Evolutionary conservation across 306 rosid species (phyloP).

Genomic region (Phaseolus lunatus): DNA sequence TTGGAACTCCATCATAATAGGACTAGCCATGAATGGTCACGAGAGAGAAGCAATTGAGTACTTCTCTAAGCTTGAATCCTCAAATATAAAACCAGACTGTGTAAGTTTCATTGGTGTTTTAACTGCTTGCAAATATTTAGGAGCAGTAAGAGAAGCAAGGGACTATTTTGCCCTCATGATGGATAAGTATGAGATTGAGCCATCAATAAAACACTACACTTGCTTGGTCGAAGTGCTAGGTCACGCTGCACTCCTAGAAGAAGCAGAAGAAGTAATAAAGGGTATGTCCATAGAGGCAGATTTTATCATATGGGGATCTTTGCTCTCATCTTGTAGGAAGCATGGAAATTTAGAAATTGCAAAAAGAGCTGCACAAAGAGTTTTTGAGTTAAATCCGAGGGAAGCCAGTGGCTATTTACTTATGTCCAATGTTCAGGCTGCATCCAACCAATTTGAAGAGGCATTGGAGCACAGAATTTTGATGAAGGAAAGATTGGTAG

Average conservation of each 20-base stretch:
- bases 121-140: slow-evolving; percentile 80
- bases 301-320: slow-evolving; percentile 83
- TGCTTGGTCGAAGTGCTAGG: slow-evolving; percentile 85
- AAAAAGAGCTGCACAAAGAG: slow-evolving; percentile 64
- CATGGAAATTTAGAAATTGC: slow-evolving; percentile 70
- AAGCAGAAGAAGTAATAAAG: slow-evolving; percentile 72
- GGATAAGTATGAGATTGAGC: slow-evolving; percentile 56
- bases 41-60: slow-evolving; percentile 69
- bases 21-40: slow-evolving; percentile 77
- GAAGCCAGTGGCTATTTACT: slow-evolving; percentile 76
- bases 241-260: slow-evolving; percentile 74
- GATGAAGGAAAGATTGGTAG: slow-evolving; percentile 64
- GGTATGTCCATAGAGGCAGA: slow-evolving; percentile 69
- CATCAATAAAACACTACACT: slow-evolving; percentile 79
- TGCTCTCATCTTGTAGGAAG: slow-evolving; percentile 79
- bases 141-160: slow-evolving; percentile 66
- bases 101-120: slow-evolving; percentile 81
- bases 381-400: slow-evolving; percentile 65
- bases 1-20: slow-evolving; percentile 83
- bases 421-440: slow-evolving; percentile 76
- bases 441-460: slow-evolving; percentile 59
- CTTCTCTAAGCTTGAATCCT: slow-evolving; percentile 68
- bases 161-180: slow-evolving; percentile 65
- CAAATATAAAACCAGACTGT: slow-evolving; percentile 58
- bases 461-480: slow-evolving; percentile 69